Evolutionary conservation across 495 filamentous ascomycete genomes (phyloP).

Genomic region (Lineolata rhizophorae): DNA sequence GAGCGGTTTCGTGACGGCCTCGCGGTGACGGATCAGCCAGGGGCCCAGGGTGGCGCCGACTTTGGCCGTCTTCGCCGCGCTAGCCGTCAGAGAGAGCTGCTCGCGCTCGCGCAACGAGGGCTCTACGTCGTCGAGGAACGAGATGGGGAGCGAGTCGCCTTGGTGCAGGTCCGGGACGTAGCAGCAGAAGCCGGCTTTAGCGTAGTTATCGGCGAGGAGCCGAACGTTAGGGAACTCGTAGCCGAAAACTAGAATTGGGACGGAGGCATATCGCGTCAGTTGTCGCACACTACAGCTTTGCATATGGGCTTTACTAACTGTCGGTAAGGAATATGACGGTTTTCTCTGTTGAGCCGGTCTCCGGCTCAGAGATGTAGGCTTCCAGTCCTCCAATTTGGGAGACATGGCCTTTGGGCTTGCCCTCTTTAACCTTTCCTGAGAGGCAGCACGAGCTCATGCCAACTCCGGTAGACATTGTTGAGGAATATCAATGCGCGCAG

Average conservation of each 20-base stretch:
- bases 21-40: constrained; percentile 13
- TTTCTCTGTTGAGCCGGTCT: constrained; percentile 7
- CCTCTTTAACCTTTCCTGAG: constrained; percentile 10
- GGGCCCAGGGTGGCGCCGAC: constrained; percentile 12
- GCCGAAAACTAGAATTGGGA: constrained; percentile 15
- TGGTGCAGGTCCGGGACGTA: constrained; percentile 16
- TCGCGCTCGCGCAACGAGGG: constrained; percentile 11
- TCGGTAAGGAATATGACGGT: constrained; percentile 12
- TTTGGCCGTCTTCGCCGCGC: constrained; percentile 9
- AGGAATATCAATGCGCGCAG: too few relatives aligned
- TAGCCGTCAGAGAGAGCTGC: constrained; percentile 6
- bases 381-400: constrained; percentile 9
- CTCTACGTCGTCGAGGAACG: constrained; percentile 14
- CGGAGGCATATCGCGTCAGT: too few relatives aligned
- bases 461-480: too few relatives aligned
- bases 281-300: not conserved
- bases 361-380: constrained; percentile 12
- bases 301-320: constrained; percentile 5
- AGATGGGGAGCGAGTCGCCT: constrained; percentile 11
- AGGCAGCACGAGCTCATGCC: constrained; percentile 15
- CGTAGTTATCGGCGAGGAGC: constrained; percentile 14
- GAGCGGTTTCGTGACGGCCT: constrained; percentile 12
- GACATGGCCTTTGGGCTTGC: constrained; percentile 9
- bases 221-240: constrained; percentile 12
- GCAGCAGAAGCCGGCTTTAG: constrained; percentile 10